Evolutionary conservation across 768 basidiomycete genomes (phyloP).

Genomic region (Naganishia friedmannii): DNA sequence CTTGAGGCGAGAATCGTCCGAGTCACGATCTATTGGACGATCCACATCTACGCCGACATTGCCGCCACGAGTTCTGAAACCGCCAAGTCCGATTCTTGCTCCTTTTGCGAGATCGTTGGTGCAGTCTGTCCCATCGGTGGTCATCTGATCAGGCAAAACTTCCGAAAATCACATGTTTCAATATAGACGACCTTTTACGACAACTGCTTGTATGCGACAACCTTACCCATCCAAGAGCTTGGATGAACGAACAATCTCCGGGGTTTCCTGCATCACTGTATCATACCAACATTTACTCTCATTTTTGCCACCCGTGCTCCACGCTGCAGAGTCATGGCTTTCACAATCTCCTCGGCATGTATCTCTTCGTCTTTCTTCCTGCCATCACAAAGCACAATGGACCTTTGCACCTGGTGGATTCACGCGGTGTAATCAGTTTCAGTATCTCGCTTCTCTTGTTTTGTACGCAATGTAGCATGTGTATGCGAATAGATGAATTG

Average conservation of each 20-base stretch:
- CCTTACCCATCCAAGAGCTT: background rate
- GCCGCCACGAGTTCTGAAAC: background rate
- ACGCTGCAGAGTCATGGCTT: background rate
- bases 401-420: background rate
- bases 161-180: constrained; percentile 1
- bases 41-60: background rate
- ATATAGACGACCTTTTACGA: constrained; percentile 14
- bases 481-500: background rate
- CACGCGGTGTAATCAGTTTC: background rate
- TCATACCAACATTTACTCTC: constrained; percentile 4
- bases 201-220: background rate
- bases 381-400: no score
- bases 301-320: no score
- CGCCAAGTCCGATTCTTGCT: constrained; percentile 20
- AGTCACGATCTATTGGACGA: background rate
- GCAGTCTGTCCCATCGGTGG: background rate
- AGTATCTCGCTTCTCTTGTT: background rate
- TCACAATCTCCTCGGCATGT: background rate
- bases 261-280: constrained; percentile 17
- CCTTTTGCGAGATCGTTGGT: constrained; percentile 10
- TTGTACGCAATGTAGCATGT: background rate
- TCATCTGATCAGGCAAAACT: background rate
- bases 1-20: constrained; percentile 14
- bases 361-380: background rate
- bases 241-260: background rate